Base-by-base conservation (phyloP, 2,329 filamentous ascomycete species). In the Talaromyces sp. region DNA sequence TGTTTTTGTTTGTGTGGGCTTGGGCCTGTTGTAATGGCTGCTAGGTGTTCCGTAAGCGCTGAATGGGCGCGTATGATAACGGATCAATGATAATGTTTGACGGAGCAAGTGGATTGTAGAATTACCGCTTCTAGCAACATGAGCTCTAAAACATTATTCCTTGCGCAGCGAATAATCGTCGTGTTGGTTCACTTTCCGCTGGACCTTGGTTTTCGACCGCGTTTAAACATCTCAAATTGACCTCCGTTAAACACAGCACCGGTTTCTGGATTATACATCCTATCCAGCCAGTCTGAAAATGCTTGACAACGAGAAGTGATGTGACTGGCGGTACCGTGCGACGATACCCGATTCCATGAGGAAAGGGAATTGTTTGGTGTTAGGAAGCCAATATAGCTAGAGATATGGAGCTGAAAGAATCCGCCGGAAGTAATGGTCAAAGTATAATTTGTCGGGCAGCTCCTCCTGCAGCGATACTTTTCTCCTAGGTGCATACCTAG, bases 241-340 rank as follows among this genome's bases (percentile, higher is more conserved):
- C 57, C 33, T 1, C 49, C 57, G 10, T 54, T 59, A 47, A 28
- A 59, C 57, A 54, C 49, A 44, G 49, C 57, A 17, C 49, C 57
- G 33, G 49, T 59, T 47, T 59, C 49, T 54, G 57, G 57, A 55
- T 59, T 30, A 44, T 59, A 59, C 49, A 59, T 44, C 22, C 49
- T 59, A 19, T 47, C 22, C 33, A 54, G 32, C 57, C 57, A 54
- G 36, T 44, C 49, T 42, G 57, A 27, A 33, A 59, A 54, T 42
- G 17, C 25, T 19, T 42, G 32, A 39, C 49, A 59, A 28, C 33
- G 51, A 32, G 27, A 15, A 55, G 22, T 28, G 13, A 59, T 8
- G 17, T 15, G 15, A 47, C 22, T 27, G 32, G 22, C 32, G 33
- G 10, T 54, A 30, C 22, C 11, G 13, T 9, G 10, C 39, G 25